Evolutionary conservation across 1,284 basidiomycete species (phyloP).

Genomic region (Papiliotrema terrestris): DNA sequence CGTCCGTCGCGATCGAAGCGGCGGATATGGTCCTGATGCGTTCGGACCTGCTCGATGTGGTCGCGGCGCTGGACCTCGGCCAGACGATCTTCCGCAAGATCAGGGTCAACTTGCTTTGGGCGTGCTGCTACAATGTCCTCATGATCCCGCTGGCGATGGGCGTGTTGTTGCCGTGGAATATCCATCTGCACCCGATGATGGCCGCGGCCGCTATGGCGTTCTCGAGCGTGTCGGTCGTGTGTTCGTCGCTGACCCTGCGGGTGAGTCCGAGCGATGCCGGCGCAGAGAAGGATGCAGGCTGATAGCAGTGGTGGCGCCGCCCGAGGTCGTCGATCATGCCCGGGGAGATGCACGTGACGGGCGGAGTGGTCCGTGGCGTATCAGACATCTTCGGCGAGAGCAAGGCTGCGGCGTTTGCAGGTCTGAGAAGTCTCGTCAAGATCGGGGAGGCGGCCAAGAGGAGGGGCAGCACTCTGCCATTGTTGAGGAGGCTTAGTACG

Average conservation of each 20-base stretch:
- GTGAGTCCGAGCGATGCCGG: slow-evolving; percentile 21
- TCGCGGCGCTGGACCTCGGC: slow-evolving; percentile 89
- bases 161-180: slow-evolving; percentile 81
- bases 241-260: slow-evolving; percentile 78
- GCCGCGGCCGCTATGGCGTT: slow-evolving; percentile 98
- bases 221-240: slow-evolving; percentile 92
- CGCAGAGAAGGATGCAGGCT: not conserved
- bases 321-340: slow-evolving; percentile 66
- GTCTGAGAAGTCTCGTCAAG: slow-evolving; percentile 3
- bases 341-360: slow-evolving; percentile 50
- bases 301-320: slow-evolving; percentile 65
- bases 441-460: slow-evolving; percentile 10
- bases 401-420: not conserved
- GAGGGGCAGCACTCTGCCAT: slow-evolving; percentile 7
- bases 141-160: slow-evolving; percentile 99
- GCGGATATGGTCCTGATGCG: slow-evolving; percentile 98
- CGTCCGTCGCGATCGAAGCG: slow-evolving; percentile 95
- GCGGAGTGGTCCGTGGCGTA: slow-evolving; percentile 28
- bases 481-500: slow-evolving; percentile 8
- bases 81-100: slow-evolving; percentile 87
- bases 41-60: slow-evolving; percentile 91
- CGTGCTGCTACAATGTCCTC: slow-evolving; percentile 86
- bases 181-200: slow-evolving; percentile 96
- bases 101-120: slow-evolving; percentile 78
- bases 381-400: slow-evolving; percentile 16